Base-by-base conservation (phyloP, 2,329 filamentous ascomycete genomes). In the Torrubiella hemipterigena region DNA sequence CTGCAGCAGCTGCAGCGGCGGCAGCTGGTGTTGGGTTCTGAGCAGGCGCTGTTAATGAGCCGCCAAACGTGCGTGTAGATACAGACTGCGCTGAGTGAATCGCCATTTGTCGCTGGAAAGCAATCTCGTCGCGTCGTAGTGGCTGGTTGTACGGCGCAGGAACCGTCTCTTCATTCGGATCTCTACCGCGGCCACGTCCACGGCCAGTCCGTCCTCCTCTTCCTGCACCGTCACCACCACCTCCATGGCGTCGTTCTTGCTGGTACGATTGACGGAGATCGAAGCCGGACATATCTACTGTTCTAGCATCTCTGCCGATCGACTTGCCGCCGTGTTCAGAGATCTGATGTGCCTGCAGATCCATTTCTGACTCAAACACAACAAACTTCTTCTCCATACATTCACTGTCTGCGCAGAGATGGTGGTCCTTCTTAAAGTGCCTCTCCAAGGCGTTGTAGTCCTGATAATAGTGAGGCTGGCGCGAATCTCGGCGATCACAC, bases 311-410 rank as follows among this genome's bases (percentile, higher is more conserved):
- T 46, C 85, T 69, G 34, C 86, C 68, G 3, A 81, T 77, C 42
- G 89, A 81, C 47, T 93, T 95, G 7, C 85, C 84, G 16, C 93
- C 54, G 50, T 98, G 91, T 32, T 78, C 73, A 44, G 81, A 79
- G 8, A 98, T 59, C 51, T 93, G 84, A 56, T 98, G 91, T 4
- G 81, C 91, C 53, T 96, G 93, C 28, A 98, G 61, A 47, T 98
- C 91, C 65, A 98, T 77, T 48, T 95, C 84, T 0, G 86, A 87
- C 33, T 85, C 84, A 44, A 98, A 98, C 1, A 96, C 91, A 18
- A 96, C 81, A 50, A 96, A 95, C 52, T 95, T 96, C 70, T 94
- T 94, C 45, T 96, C 91, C 48, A 91, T 52, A 47, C 91, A 98
- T 49, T 94, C 87, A 32, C 71, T 67, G 45, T 98, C 86, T 6